Base-by-base conservation (phyloP, 768 basidiomycete species). In the Mycena vitilis region DNA sequence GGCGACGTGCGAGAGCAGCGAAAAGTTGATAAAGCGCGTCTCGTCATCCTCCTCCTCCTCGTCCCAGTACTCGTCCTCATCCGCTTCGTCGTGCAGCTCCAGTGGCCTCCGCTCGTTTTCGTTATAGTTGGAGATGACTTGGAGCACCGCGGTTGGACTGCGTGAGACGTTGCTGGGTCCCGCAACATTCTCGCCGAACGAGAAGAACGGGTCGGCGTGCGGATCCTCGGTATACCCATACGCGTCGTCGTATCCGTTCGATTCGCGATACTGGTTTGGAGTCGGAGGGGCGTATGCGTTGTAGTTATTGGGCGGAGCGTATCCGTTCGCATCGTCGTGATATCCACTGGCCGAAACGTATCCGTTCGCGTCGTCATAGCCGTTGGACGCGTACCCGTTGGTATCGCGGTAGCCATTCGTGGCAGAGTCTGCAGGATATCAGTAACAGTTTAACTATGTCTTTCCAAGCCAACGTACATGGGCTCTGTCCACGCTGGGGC, bases 1-100 rank as follows among this genome's bases (percentile, higher is more conserved):
- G 2, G 95, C 96, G 54, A 98, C 87, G 76, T 99, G 92, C 38
- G 91, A 92, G 64, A 99, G 83, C 51, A 98, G 81, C 18, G 94
- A 89, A 60, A 94, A 93, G 77, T 97, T 96, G 77, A 98, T 90
- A 74, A 95, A 98, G 18, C 90, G 87, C 65, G 84, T 87, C 57
- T 88, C 89, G 63, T 91, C 88, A 16, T 89, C 88, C 56, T 95
- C 85, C 16, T 86, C 85, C 25, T 90, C 88, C 52, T 90, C 89
- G 48, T 86, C 85, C 81, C 87, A 89, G 65, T 84, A 88, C 44
- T 66, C 66, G 15, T 86, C 86, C 6, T 84, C 84, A 7, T 84
- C 80, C 44, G 80, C 83, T 44, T 86, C 84, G 34, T 83, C 86
- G 53, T 86, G 84, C 42, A 83, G 70, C 51, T 81, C 82, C 59